These are phyloP conservation scores for Cucurbitaria berberidis DNA, from an alignment of 2,329 filamentous ascomycete species.

Conservation along the genomic window DNA sequence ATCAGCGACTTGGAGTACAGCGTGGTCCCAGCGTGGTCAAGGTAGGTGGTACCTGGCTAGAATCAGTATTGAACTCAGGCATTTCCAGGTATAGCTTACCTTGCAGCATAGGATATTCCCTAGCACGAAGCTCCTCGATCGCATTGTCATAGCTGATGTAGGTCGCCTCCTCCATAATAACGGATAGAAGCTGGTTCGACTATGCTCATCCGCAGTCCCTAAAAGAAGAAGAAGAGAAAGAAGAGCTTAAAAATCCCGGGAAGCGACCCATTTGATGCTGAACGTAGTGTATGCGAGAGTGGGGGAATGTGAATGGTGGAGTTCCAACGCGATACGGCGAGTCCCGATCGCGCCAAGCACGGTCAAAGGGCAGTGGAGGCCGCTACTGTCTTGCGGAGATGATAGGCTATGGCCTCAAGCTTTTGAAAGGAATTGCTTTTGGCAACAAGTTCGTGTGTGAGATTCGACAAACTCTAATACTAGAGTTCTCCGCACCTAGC, in stretches of 20 bases:
- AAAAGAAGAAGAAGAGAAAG: slow-evolving; percentile 10
- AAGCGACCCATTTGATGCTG: slow-evolving; percentile 35
- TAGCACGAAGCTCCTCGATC: slow-evolving; percentile 64
- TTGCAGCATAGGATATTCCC: slow-evolving; percentile 73
- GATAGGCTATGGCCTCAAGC: not conserved
- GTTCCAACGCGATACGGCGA: slow-evolving; percentile 26
- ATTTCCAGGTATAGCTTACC: slow-evolving; percentile 52
- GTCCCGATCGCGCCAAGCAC: slow-evolving; percentile 26
- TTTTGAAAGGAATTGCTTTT: not conserved
- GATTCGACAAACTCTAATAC: not conserved
- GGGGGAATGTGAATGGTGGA: slow-evolving; percentile 46
- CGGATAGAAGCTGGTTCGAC: not conserved
- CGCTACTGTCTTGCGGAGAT: not conserved
- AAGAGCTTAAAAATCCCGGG: slow-evolving; percentile 5
- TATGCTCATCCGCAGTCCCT: slow-evolving; percentile 32
- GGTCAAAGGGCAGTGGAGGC: not conserved
- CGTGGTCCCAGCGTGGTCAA: slow-evolving; percentile 96
- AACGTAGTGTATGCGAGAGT: slow-evolving; percentile 37
- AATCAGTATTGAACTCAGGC: slow-evolving; percentile 9
- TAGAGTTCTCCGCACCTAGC: not conserved
- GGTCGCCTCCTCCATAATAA: slow-evolving; percentile 37
- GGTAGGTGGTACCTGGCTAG: slow-evolving; percentile 71
- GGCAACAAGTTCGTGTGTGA: not conserved
- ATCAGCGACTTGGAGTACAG: slow-evolving; percentile 80
- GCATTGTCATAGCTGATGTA: slow-evolving; percentile 59